Evolutionary conservation across 225 moss, liverwort and hornwort species (phyloP).

Genomic region (Sphagnum contortum): DNA sequence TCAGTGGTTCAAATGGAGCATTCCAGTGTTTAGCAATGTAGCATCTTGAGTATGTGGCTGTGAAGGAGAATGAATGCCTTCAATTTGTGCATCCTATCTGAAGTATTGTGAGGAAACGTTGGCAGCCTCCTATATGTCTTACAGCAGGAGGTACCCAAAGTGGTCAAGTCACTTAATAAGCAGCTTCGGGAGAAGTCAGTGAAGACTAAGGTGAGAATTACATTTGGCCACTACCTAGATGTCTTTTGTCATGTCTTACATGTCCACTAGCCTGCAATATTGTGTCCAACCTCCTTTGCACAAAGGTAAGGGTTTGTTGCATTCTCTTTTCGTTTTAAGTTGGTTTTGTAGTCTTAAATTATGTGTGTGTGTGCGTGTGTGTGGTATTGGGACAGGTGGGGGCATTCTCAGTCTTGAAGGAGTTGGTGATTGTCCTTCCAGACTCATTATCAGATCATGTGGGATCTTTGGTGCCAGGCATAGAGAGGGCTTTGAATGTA

Average conservation of each 20-base stretch:
- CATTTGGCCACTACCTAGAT: not conserved
- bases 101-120: not conserved
- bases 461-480: constrained; percentile 88
- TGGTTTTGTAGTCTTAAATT: not conserved
- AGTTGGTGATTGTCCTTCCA: constrained; percentile 93
- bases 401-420: constrained; percentile 98
- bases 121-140: constrained; percentile 80
- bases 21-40: too few relatives aligned
- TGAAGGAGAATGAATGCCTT: too few relatives aligned
- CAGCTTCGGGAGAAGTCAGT: constrained; percentile 93
- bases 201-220: constrained; percentile 76
- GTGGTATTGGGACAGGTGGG: constrained; percentile 52
- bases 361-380: not conserved
- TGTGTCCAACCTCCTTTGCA: too few relatives aligned
- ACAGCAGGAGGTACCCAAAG: constrained; percentile 93
- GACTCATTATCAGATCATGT: constrained; percentile 93
- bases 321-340: not conserved
- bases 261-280: not conserved
- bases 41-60: too few relatives aligned
- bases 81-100: too few relatives aligned
- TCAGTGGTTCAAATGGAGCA: too few relatives aligned
- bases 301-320: too few relatives aligned
- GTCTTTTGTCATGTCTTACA: not conserved
- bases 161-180: constrained; percentile 93
- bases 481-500: constrained; percentile 97